Percentiles rank a stretch among this genome's conserved stretches.
These are phyloP conservation scores for Starmerella scarabaei DNA, from an alignment of 805 yeast genomes.

Conservation along the genomic window DNA sequence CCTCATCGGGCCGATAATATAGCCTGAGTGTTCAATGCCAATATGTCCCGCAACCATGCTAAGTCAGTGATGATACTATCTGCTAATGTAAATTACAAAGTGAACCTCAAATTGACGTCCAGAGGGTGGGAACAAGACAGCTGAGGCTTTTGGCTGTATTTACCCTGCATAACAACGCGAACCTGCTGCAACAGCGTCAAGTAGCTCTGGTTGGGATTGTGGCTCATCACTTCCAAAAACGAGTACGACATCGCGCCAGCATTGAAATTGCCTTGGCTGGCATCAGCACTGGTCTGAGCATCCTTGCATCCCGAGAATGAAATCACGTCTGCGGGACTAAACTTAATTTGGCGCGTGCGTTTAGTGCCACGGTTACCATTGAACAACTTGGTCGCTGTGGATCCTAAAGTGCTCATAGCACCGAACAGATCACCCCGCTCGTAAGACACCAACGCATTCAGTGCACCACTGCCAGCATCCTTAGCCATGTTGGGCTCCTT, in stretches of 20 bases:
- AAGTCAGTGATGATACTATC: too few species aligned
- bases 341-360: slow-evolving; percentile 35
- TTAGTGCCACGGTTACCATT: slow-evolving; percentile 12
- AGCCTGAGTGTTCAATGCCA: too few species aligned
- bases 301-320: slow-evolving; percentile 74
- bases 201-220: slow-evolving; percentile 55
- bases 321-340: slow-evolving; percentile 65
- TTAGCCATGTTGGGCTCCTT: slow-evolving; percentile 71
- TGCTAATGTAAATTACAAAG: slow-evolving; percentile 28
- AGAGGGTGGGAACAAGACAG: slow-evolving; percentile 71
- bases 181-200: slow-evolving; percentile 56
- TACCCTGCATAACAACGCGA: slow-evolving; percentile 47
- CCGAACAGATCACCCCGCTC: slow-evolving; percentile 42
- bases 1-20: too few species aligned
- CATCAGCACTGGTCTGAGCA: slow-evolving; percentile 73
- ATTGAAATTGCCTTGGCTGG: slow-evolving; percentile 52
- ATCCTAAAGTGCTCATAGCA: slow-evolving; percentile 32
- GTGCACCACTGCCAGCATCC: slow-evolving; percentile 57
- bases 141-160: slow-evolving; percentile 75
- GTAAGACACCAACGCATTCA: slow-evolving; percentile 47
- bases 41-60: too few species aligned
- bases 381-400: slow-evolving; percentile 13
- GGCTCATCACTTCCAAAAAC: slow-evolving; percentile 48
- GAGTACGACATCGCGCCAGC: slow-evolving; percentile 85
- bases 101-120: slow-evolving; percentile 44